Evolutionary conservation across 805 yeast genomes (phyloP).

Genomic region (Sugiyamaella floridensis): DNA sequence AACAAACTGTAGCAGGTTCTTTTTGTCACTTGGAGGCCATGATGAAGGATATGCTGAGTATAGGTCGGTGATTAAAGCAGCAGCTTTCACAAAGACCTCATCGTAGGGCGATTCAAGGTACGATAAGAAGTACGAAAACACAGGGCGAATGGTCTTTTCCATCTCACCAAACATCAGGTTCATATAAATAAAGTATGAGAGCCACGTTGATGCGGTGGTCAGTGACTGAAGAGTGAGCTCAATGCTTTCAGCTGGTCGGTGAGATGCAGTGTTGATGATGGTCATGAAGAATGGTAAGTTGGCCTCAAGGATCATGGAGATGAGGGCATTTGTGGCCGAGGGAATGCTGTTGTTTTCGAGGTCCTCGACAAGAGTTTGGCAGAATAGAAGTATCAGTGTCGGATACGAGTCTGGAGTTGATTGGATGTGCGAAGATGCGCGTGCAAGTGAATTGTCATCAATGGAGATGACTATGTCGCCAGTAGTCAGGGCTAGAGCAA

Average conservation of each 20-base stretch:
- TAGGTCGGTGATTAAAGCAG: constrained; percentile 15
- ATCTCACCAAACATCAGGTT: neutral
- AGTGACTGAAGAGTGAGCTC: neutral
- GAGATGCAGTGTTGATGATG: neutral
- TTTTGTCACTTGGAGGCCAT: constrained; percentile 15
- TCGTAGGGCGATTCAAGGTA: constrained; percentile 11
- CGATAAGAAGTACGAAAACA: constrained; percentile 3
- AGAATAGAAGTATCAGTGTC: constrained; percentile 19
- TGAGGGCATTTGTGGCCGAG: neutral
- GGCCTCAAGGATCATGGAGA: neutral
- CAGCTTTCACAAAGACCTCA: constrained; percentile 10
- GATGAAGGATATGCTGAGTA: constrained; percentile 6
- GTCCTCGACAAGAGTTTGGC: constrained; percentile 26
- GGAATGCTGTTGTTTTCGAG: constrained; percentile 2
- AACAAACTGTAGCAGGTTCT: constrained; percentile 6
- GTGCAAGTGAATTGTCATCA: neutral
- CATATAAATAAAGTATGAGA: constrained; percentile 2
- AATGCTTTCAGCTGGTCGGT: neutral
- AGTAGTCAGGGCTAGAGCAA: neutral
- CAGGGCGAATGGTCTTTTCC: neutral
- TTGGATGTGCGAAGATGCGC: neutral
- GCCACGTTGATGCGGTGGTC: constrained; percentile 4
- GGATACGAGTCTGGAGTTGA: constrained; percentile 1
- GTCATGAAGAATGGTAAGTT: neutral
- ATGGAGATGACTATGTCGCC: neutral